These are phyloP conservation scores for Trichoderma simmonsii DNA, from an alignment of 2,329 filamentous ascomycete species.

Conservation along the genomic window DNA sequence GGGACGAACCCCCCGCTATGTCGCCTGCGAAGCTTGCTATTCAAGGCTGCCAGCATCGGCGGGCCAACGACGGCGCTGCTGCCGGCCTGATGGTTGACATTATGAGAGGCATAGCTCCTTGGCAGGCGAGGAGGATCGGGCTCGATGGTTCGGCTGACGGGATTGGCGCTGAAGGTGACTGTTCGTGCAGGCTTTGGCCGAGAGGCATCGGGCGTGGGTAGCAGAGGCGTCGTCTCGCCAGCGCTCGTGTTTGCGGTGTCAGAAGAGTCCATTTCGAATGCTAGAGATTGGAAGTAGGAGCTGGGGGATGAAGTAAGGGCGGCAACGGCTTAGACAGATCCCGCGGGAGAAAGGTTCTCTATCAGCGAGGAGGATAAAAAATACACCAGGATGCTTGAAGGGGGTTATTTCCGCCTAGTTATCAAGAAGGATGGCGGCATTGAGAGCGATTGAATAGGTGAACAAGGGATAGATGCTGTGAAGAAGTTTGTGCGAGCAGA, in stretches of 20 bases:
- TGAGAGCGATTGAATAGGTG: neutral
- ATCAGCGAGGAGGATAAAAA: neutral
- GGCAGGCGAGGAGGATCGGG: constrained; percentile 36
- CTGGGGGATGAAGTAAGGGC: neutral
- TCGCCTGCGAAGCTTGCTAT: constrained; percentile 80
- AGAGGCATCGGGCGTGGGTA: neutral
- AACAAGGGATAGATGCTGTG: neutral
- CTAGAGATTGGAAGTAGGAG: neutral
- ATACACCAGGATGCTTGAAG: neutral
- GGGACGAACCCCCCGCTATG: constrained; percentile 69
- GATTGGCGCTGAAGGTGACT: constrained; percentile 75
- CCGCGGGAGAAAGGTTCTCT: neutral
- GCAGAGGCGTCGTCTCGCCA: constrained; percentile 17
- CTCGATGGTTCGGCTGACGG: constrained; percentile 60
- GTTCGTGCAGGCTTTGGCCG: constrained; percentile 44
- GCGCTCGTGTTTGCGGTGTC: neutral
- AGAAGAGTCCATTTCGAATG: constrained; percentile 11
- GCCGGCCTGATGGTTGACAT: constrained; percentile 30
- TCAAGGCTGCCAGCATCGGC: constrained; percentile 72
- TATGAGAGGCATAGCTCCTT: constrained; percentile 24
- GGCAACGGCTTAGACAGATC: neutral
- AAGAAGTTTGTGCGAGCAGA: constrained; percentile 2
- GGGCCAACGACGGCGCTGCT: constrained; percentile 38
- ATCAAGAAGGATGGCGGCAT: neutral
- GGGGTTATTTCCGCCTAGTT: neutral